Evolutionary conservation across 2,329 filamentous ascomycete genomes (phyloP), one percentile per base, ranked within the genome.

Genomic region (Trichoderma asperellum): DNA sequence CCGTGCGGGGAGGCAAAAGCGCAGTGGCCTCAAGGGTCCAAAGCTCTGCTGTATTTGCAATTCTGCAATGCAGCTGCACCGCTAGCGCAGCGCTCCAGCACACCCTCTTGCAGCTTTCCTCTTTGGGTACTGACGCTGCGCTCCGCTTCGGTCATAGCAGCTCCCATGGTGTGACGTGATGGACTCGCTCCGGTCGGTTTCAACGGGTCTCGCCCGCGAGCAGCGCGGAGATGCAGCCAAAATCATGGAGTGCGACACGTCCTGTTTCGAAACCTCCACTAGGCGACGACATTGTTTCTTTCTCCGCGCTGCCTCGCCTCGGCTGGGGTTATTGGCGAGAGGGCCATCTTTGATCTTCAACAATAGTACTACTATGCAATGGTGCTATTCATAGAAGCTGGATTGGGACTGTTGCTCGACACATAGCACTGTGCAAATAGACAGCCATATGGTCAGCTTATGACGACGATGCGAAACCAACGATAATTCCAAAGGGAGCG

Each of bases 1-100:
- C 63, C 63, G 63, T 67, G 63, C 63, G 63, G 63, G 63, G 63
- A 67, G 40, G 40, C 37, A 21, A 52, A 67, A 67, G 49, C 35
- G 63, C 55, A 55, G 60, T 35, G 35, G 35, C 37, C 57, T 24
- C 27, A 60, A 43, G 49, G 40, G 49, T 24, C 16, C 21, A n/a
- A n/a, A 29, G 37, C 57, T 21, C 16, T 29, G 40, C 18, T 24
- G 37, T 40, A 40, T 40, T 24, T 63, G 32, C 18, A 53, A 40
- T 49, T 40, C 21, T 29, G 52, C 18, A 24, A 21, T 56, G 18
- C 40, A n/a, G 40, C 40, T 43, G 40, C 37, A n/a, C 37, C 6
- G 16, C 14, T 55, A 29, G 12, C 24, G 16, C 29, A 16, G 7
- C 18, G 16, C 34, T 14, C 2, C 14, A 24, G 27, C 16, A 60